Percentiles rank a stretch among this genome's conserved stretches.
These are phyloP conservation scores for Firmiana major DNA, from an alignment of 345 rosid genomes.

Conservation along the genomic window DNA sequence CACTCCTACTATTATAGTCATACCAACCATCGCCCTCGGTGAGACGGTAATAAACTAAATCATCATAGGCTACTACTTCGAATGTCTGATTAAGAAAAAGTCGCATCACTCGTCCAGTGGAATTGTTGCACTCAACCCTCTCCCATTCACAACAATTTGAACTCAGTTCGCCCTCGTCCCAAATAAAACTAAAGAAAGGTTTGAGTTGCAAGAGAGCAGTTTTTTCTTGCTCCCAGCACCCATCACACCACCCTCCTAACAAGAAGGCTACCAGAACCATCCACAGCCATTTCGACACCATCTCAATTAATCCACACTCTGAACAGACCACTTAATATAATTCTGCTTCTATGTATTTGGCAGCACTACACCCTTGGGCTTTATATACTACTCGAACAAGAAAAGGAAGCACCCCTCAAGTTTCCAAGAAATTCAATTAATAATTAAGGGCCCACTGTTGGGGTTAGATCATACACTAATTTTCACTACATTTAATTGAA, in stretches of 20 bases:
- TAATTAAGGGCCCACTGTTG: neutral
- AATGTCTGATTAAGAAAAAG: neutral
- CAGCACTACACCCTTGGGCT: neutral
- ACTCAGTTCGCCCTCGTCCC: neutral
- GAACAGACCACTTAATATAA: neutral
- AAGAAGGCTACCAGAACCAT: neutral
- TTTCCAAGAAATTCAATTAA: neutral
- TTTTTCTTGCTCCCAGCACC: slow-evolving; percentile 1
- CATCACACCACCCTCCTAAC: neutral
- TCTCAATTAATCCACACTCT: neutral
- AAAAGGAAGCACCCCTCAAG: neutral
- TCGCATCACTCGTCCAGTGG: neutral
- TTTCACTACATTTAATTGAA: too few species aligned
- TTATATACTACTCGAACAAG: neutral
- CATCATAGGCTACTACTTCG: neutral
- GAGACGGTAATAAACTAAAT: too few species aligned
- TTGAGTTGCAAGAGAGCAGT: neutral
- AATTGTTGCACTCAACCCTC: neutral
- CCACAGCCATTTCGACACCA: neutral
- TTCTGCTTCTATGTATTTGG: neutral
- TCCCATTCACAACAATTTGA: neutral
- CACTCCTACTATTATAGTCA: too few species aligned
- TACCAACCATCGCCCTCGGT: too few species aligned
- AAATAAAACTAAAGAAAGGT: neutral
- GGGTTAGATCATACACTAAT: too few species aligned